Conservation (phyloP, 768 basidiomycete species). For the Boletellus ananas region DNA sequence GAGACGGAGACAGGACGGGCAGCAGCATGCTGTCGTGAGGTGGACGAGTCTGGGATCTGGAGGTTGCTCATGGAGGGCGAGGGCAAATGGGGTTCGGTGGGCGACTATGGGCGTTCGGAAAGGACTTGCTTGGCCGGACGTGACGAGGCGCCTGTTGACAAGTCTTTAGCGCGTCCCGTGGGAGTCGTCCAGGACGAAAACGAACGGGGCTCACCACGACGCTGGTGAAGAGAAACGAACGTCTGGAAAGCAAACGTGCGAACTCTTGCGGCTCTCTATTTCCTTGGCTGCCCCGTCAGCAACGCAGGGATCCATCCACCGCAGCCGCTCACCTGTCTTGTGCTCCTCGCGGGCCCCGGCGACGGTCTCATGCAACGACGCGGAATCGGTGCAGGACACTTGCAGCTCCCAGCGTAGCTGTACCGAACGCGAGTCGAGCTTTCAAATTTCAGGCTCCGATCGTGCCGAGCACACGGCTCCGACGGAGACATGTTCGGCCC, state of each 20-base stretch:
- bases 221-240: conserved; percentile 13
- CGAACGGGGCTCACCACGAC: conserved; percentile 15
- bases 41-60: conserved; percentile 46
- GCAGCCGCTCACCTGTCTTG: conserved; percentile 7
- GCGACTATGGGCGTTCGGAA: no score
- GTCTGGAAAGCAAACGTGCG: conserved; percentile 23
- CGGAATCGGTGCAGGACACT: background rate
- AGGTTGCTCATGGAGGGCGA: conserved; percentile 30
- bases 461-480: conserved; percentile 5
- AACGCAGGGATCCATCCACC: background rate
- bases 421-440: conserved; percentile 4
- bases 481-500: conserved; percentile 22
- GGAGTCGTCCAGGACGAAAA: background rate
- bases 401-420: background rate
- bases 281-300: conserved; percentile 10
- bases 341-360: background rate
- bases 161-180: no score
- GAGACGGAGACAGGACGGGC: conserved; percentile 59
- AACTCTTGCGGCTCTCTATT: conserved; percentile 22
- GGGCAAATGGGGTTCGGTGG: background rate
- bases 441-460: conserved; percentile 22
- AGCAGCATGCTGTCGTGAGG: conserved; percentile 40
- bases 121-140: no score
- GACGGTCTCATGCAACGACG: background rate
- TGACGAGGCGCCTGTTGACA: no score